A percentile compares a stretch with the other conserved stretches of the same genome.
These are phyloP conservation scores for Angomonas ambiguus DNA, from an alignment of 208 protist genomes.

Conservation along the genomic window DNA sequence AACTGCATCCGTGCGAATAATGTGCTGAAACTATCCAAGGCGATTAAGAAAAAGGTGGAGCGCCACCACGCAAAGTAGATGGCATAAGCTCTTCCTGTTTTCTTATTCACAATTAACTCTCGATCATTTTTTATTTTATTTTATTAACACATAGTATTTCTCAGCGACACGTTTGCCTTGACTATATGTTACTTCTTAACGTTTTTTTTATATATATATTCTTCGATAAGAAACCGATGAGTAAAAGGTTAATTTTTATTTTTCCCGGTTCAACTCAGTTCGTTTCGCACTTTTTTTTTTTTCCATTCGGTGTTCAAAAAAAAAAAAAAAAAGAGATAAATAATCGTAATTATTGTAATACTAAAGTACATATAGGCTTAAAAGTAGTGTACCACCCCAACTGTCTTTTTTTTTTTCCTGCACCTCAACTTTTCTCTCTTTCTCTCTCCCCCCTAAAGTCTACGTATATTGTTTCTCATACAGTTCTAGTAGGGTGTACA, in stretches of 20 bases:
- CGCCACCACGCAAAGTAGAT: background rate
- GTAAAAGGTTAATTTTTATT: background rate
- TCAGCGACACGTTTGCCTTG: background rate
- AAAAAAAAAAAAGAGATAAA: no score
- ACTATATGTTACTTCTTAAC: background rate
- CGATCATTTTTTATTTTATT: background rate
- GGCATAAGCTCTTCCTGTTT: background rate
- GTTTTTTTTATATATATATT: constrained; percentile 3
- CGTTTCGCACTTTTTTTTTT: constrained; percentile 3
- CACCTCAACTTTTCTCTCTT: no score
- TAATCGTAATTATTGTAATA: no score
- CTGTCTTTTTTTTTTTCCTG: no score
- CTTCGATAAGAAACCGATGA: background rate
- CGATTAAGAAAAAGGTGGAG: constrained; percentile 28
- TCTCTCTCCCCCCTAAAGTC: no score
- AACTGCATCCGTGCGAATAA: constrained; percentile 18
- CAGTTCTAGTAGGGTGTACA: no score
- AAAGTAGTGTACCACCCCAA: no score
- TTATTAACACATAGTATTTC: background rate
- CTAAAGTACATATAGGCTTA: no score
- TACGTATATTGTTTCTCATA: no score
- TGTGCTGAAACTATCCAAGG: constrained; percentile 28
- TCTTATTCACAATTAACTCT: background rate
- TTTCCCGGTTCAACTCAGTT: background rate
- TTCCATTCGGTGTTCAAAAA: background rate